These are phyloP conservation scores for Cryphonectria carpinicola DNA, from an alignment of 2,329 filamentous ascomycete species.

Conservation along the genomic window DNA sequence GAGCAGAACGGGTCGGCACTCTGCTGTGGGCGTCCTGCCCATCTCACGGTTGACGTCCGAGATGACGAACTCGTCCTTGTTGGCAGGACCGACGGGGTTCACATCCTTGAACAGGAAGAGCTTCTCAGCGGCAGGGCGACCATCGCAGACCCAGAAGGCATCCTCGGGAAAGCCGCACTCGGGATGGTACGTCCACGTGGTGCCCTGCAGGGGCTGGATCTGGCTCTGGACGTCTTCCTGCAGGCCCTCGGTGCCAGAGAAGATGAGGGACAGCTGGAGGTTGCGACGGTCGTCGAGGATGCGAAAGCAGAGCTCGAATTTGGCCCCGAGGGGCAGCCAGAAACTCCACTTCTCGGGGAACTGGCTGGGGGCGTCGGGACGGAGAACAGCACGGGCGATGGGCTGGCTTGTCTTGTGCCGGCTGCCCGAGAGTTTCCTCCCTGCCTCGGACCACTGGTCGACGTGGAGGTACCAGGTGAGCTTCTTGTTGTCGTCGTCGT, in stretches of 20 bases:
- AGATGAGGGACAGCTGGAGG: neutral
- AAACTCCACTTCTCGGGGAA: slow-evolving; percentile 24
- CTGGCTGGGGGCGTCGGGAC: neutral
- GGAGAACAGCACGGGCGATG: slow-evolving; percentile 28
- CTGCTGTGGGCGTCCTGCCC: slow-evolving; percentile 18
- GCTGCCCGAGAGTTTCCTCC: neutral
- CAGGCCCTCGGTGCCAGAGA: slow-evolving; percentile 2
- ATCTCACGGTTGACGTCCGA: slow-evolving; percentile 30
- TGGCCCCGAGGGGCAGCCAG: slow-evolving; percentile 9
- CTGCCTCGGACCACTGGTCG: slow-evolving; percentile 19
- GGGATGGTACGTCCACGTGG: slow-evolving; percentile 19
- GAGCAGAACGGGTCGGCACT: slow-evolving; percentile 25
- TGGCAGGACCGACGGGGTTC: slow-evolving; percentile 28
- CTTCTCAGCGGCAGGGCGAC: neutral
- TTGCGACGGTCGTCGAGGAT: neutral
- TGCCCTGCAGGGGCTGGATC: slow-evolving; percentile 9
- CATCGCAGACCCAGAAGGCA: slow-evolving; percentile 33
- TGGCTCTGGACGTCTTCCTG: neutral
- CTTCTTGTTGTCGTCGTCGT: slow-evolving; percentile 2
- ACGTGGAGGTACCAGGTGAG: slow-evolving; percentile 25
- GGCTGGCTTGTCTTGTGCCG: slow-evolving; percentile 25
- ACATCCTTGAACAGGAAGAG: slow-evolving; percentile 41
- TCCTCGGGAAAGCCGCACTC: slow-evolving; percentile 39
- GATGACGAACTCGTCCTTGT: slow-evolving; percentile 38
- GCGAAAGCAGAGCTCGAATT: slow-evolving; percentile 6